These are phyloP conservation scores for Adiantum capillusveneris DNA, from an alignment of 75 land plant species.

Conservation along the genomic window DNA sequence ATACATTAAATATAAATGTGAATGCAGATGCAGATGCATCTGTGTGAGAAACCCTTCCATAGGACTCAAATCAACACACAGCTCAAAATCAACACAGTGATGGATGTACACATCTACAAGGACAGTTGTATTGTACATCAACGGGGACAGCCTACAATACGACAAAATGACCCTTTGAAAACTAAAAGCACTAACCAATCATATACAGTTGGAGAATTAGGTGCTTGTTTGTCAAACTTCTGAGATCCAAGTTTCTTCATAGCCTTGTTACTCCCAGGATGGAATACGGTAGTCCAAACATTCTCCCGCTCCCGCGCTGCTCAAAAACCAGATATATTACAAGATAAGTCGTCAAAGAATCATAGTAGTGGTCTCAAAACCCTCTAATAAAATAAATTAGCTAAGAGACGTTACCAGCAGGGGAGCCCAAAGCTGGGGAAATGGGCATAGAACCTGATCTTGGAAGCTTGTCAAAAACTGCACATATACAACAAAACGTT, in stretches of 20 bases:
- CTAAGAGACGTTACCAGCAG: too few relatives aligned
- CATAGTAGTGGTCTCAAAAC: too few relatives aligned
- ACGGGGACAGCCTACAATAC: neutral
- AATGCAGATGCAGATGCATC: neutral
- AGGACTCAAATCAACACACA: too few relatives aligned
- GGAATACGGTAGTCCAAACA: slow-evolving; percentile 28
- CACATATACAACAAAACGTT: too few relatives aligned
- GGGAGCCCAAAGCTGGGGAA: slow-evolving; percentile 9
- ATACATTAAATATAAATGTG: slow-evolving; percentile 5
- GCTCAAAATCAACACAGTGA: too few relatives aligned
- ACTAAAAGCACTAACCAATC: slow-evolving; percentile 24
- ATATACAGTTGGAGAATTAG: slow-evolving; percentile 27
- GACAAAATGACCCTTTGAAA: neutral
- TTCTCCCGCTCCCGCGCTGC: slow-evolving; percentile 15
- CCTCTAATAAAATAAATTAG: too few relatives aligned
- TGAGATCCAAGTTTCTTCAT: slow-evolving; percentile 21
- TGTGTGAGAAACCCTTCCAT: too few relatives aligned
- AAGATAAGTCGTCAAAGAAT: too few relatives aligned
- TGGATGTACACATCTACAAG: neutral
- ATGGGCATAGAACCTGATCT: neutral
- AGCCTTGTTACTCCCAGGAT: slow-evolving; percentile 20
- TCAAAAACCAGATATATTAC: too few relatives aligned
- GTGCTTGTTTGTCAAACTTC: slow-evolving; percentile 24
- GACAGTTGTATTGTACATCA: neutral
- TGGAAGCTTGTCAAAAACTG: neutral